phyloP scores from a whole-genome alignment of 805 yeast species.

The Debaryomyces maramus region DNA sequence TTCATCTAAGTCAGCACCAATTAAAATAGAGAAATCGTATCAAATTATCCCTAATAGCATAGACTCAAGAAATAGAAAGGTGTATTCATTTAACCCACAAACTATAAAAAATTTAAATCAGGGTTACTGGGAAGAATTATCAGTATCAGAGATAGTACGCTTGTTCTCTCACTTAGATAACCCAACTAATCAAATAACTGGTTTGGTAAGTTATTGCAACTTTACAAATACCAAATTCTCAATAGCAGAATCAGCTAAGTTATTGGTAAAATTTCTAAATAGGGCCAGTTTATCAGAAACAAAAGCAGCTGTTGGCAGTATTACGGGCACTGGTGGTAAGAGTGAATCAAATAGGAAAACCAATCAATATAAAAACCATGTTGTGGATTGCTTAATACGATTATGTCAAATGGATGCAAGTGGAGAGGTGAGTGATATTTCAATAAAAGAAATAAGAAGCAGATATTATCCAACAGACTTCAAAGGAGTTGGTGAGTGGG shows the following conservation, averaged over 20 bases:
- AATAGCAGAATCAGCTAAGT: conserved; percentile 25
- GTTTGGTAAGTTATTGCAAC: conserved; percentile 51
- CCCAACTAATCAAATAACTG: conserved; percentile 56
- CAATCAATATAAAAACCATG: conserved; percentile 45
- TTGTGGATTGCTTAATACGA: conserved; percentile 52
- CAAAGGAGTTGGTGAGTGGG: conserved; percentile 20
- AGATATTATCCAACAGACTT: conserved; percentile 4
- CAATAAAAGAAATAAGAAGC: conserved; percentile 38
- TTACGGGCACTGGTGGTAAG: conserved; percentile 29
- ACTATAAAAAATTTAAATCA: conserved; percentile 16
- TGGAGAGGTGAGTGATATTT: conserved; percentile 23
- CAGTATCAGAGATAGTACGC: conserved; percentile 58
- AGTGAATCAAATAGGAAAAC: conserved; percentile 19
- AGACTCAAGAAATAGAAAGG: conserved; percentile 14
- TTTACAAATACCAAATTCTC: conserved; percentile 24
- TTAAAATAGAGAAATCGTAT: conserved; percentile 31
- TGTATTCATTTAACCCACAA: conserved; percentile 13
- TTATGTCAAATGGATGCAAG: conserved; percentile 41
- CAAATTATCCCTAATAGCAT: conserved; percentile 21
- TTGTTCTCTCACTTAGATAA: conserved; percentile 53
- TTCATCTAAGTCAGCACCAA: conserved; percentile 12
- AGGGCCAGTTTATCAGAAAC: conserved; percentile 49
- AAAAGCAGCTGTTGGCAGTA: conserved; percentile 28
- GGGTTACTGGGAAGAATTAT: conserved; percentile 59
- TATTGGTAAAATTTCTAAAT: conserved; percentile 46